Conservation (phyloP, 2,329 filamentous ascomycete species). For the Neofusicoccum ribis region DNA sequence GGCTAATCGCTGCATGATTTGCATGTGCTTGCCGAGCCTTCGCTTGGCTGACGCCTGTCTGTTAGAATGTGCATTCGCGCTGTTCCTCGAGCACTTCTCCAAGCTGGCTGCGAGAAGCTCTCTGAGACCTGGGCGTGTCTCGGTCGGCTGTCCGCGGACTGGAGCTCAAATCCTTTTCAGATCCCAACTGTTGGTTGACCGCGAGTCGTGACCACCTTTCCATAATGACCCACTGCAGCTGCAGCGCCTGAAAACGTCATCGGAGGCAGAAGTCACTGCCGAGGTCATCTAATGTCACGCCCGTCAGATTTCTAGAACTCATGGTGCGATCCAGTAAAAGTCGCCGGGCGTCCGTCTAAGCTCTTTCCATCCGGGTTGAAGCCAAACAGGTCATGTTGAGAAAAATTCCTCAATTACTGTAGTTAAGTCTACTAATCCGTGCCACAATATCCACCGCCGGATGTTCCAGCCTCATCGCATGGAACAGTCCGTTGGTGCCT, state of each 20-base stretch:
- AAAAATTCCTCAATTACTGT: not conserved
- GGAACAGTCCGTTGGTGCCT: not conserved
- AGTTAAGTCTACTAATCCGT: not conserved
- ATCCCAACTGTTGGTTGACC: too few species aligned
- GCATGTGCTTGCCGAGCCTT: not conserved
- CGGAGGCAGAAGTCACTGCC: too few species aligned
- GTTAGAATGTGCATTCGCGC: too few species aligned
- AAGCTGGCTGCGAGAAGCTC: too few species aligned
- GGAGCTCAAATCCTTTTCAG: too few species aligned
- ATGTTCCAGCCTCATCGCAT: not conserved
- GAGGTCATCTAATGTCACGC: not conserved
- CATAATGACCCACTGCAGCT: not conserved
- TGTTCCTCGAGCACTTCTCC: too few species aligned
- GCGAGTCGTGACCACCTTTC: not conserved
- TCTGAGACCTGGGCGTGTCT: too few species aligned
- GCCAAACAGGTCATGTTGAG: not conserved
- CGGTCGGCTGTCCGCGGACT: too few species aligned
- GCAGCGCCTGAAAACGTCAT: not conserved
- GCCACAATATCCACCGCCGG: not conserved
- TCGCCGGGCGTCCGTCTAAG: not conserved
- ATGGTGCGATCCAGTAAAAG: not conserved
- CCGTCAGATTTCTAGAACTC: not conserved
- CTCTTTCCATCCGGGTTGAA: not conserved
- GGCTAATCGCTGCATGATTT: constrained; percentile 13
- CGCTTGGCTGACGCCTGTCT: not conserved